Percentiles rank a stretch among this genome's conserved stretches.
These are phyloP conservation scores for Mayamaea pseudoterrestris DNA, from an alignment of 108 stramenopile species.

Conservation along the genomic window DNA sequence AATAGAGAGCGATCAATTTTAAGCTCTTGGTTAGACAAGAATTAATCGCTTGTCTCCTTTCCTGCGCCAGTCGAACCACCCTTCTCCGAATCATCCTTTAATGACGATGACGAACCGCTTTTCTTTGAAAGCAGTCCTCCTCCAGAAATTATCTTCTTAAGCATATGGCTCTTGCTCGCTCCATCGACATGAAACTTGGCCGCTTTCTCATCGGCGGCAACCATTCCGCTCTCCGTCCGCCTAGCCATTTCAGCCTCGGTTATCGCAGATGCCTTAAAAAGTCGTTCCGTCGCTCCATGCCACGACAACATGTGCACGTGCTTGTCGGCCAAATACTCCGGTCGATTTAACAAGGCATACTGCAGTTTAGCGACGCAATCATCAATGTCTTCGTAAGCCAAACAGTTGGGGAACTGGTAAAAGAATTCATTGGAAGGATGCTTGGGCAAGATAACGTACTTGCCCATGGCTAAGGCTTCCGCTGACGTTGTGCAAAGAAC, in stretches of 20 bases:
- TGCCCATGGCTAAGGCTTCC: constrained; percentile 80
- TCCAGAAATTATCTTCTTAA: no score
- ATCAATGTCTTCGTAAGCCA: constrained; percentile 51
- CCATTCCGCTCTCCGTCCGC: constrained; percentile 24
- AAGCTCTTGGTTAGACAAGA: no score
- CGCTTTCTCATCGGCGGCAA: constrained; percentile 18
- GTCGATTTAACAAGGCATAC: constrained; percentile 43
- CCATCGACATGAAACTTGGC: constrained; percentile 40
- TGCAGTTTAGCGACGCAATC: constrained; percentile 16
- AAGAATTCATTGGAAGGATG: constrained; percentile 74
- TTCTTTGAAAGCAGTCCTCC: no score
- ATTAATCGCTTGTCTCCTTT: no score
- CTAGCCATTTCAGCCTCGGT: constrained; percentile 38
- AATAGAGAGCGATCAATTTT: no score
- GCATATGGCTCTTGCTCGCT: constrained; percentile 34
- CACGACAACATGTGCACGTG: constrained; percentile 34
- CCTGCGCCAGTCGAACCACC: no score
- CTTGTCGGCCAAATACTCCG: constrained; percentile 22
- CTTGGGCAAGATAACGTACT: constrained; percentile 59
- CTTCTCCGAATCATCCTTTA: no score
- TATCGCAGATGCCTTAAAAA: constrained; percentile 36
- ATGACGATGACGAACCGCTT: no score
- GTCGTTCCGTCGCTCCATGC: constrained; percentile 64
- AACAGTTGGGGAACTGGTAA: constrained; percentile 61
- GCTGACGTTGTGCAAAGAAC: constrained; percentile 81